Evolutionary conservation across 768 basidiomycete genomes (phyloP), one percentile per base, ranked within the genome.

Genomic region (Cytidiella melzeri): DNA sequence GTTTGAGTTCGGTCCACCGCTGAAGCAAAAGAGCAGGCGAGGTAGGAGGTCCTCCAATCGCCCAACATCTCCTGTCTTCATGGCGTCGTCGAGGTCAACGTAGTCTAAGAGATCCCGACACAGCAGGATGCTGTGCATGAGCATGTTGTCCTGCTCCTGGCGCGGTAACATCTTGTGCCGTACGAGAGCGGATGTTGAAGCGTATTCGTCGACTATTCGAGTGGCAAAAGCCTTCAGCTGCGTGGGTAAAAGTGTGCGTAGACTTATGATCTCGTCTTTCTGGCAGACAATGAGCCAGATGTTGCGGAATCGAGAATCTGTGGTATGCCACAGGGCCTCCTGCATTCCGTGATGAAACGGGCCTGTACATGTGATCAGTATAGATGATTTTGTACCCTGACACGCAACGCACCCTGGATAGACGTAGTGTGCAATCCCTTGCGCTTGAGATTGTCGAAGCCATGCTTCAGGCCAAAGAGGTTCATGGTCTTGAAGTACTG

Each of bases 401-500:
- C n/a, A n/a, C n/a, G n/a, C n/a, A n/a, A 18, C 40, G 7, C 40
- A 2, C 61, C 64, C 23, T 53, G 15, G 0, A 56, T 56, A 3
- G 47, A 26, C 1, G 54, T 38, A 1, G 36, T 37, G 15, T 40
- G 20, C 1, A 65, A 52, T 3, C 60, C 58, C 25, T 59, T 58
- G 6, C 58, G 52, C n/a, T 62, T 45, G 2, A 65, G 55, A 2
- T 58, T 6, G 9, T 53, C 57, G 30, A 62, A 55, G 3, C 54
- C 59, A 10, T 59, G 55, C 20, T 48, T 45, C 1, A 65, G 55
- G 1, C 62, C 60, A 7, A 20, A 15, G 0, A 53, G 51, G 2
- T 45, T 39, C 19, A 24, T 30, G 1, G 68, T 69, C 0, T 68
- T 69, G 4, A 66, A 58, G 52, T 72, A 74, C 46, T 75, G 73